Conservation (phyloP, 345 rosid genomes). For the Zanthoxylum bungeanum region DNA sequence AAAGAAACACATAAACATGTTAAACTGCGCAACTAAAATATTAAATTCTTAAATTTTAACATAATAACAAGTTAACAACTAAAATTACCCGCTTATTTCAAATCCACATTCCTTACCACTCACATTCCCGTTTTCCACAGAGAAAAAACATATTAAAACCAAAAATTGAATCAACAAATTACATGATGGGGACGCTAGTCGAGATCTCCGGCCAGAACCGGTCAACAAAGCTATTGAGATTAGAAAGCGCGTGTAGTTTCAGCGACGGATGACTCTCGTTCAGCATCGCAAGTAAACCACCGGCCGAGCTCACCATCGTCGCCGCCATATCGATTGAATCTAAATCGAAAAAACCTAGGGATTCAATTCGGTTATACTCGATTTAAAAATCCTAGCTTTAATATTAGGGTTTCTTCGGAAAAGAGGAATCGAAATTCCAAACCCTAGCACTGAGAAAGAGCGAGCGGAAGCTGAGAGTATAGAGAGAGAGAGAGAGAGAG, state of each 20-base stretch:
- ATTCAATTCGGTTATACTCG: neutral
- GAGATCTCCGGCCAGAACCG: slow-evolving; percentile 99
- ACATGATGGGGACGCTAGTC: slow-evolving; percentile 96
- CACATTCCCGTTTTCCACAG: neutral
- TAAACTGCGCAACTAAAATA: neutral
- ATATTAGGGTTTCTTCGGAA: neutral
- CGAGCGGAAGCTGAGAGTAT: too few species aligned
- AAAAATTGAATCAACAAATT: slow-evolving; percentile 10
- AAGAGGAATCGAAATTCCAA: neutral
- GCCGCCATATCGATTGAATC: slow-evolving; percentile 36
- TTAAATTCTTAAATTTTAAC: neutral
- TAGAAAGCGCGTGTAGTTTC: slow-evolving; percentile 85
- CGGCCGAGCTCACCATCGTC: slow-evolving; percentile 89
- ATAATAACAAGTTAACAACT: neutral
- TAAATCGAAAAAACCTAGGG: neutral
- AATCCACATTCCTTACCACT: neutral
- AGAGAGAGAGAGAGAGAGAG: neutral
- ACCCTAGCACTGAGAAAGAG: slow-evolving; percentile 5
- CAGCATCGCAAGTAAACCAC: slow-evolving; percentile 94
- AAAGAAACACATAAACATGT: neutral
- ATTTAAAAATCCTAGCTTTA: neutral
- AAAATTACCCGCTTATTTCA: neutral
- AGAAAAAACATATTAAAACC: slow-evolving; percentile 16
- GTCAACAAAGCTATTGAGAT: slow-evolving; percentile 85
- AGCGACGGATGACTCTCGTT: slow-evolving; percentile 77